Evolutionary conservation across 257 asterid genomes (phyloP).

Genomic region (Echium plantagineum): DNA sequence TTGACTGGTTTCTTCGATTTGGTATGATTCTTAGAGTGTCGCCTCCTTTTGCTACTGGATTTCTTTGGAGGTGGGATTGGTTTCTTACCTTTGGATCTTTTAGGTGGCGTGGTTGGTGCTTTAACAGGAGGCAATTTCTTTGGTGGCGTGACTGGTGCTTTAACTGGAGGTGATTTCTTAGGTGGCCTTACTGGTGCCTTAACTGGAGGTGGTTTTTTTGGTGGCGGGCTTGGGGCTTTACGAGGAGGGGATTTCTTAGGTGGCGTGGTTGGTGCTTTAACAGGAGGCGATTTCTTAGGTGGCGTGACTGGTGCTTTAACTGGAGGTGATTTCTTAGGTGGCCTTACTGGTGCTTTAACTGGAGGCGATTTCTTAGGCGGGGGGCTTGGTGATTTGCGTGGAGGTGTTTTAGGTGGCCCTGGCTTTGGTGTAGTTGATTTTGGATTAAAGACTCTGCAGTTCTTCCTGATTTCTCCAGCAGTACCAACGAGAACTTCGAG

Average conservation of each 20-base stretch:
- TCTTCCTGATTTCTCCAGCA: constrained; percentile 22
- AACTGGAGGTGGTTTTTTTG: no score
- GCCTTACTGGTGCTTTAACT: neutral
- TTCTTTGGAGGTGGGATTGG: neutral
- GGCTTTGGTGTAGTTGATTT: no score
- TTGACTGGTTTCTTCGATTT: neutral
- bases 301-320: neutral
- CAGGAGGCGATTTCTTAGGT: neutral
- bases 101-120: neutral
- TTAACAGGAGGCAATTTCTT: no score
- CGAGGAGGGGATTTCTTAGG: no score
- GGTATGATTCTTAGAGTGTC: no score
- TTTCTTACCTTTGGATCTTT: neutral
- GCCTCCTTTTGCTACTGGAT: neutral
- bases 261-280: neutral
- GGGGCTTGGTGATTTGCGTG: neutral
- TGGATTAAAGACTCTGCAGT: constrained; percentile 18
- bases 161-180: no score
- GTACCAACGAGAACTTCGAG: constrained; percentile 20
- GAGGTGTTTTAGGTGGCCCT: neutral
- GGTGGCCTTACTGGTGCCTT: no score
- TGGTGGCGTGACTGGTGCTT: no score
- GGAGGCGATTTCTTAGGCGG: neutral
- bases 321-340: neutral
- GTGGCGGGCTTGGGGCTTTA: no score